Evolutionary conservation across 2,329 filamentous ascomycete genomes (phyloP).

Genomic region (Sarocladium brachiariae): DNA sequence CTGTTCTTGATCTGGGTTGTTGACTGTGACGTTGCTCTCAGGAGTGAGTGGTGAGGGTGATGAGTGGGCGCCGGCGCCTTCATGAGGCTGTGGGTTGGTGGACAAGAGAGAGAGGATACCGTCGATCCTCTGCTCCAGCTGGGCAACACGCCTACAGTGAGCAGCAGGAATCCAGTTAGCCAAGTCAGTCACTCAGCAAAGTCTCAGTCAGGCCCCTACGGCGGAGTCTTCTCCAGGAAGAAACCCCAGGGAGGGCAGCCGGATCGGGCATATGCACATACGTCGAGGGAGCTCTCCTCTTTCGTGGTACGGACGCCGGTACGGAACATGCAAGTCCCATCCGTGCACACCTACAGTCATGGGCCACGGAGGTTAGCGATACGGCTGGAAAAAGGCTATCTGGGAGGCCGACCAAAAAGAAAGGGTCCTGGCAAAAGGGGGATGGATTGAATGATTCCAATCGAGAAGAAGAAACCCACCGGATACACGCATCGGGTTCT

Average conservation of each 20-base stretch:
- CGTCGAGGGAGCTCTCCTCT: constrained; percentile 30
- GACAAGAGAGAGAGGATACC: constrained; percentile 30
- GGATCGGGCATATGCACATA: too few relatives aligned
- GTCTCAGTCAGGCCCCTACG: too few relatives aligned
- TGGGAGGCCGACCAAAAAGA: too few relatives aligned
- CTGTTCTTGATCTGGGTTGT: neutral
- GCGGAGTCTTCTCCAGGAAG: too few relatives aligned
- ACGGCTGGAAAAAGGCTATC: too few relatives aligned
- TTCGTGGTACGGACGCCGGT: constrained; percentile 25
- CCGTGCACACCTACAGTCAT: constrained; percentile 23
- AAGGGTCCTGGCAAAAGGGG: too few relatives aligned
- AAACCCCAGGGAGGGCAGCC: too few relatives aligned
- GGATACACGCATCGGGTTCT: constrained; percentile 19
- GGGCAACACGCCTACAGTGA: constrained; percentile 26
- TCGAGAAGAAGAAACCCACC: constrained; percentile 16
- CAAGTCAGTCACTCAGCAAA: too few relatives aligned
- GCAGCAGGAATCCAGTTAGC: neutral
- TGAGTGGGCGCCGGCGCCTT: neutral
- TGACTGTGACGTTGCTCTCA: constrained; percentile 9
- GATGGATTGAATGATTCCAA: too few relatives aligned
- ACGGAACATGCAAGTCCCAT: constrained; percentile 27
- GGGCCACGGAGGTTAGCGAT: neutral
- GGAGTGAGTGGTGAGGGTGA: constrained; percentile 12
- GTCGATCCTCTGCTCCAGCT: constrained; percentile 33
- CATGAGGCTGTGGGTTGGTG: constrained; percentile 21